Conservation (phyloP, 1,284 basidiomycete genomes). For the Garcileccinum viscosum region DNA sequence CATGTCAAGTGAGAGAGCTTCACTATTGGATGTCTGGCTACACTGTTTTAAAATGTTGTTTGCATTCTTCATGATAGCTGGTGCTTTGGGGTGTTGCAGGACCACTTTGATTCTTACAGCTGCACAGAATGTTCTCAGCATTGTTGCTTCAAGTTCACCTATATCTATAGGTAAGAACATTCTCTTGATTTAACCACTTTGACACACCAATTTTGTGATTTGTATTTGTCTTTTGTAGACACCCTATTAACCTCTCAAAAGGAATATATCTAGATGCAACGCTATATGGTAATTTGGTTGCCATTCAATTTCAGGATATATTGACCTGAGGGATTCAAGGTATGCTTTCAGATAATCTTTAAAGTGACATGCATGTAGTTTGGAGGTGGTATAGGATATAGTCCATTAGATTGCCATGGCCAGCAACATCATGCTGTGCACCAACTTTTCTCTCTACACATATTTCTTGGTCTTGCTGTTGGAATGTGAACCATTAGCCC, state of each 20-base stretch:
- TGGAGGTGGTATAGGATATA: not conserved
- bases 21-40: not conserved
- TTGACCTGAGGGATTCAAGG: conserved; percentile 8
- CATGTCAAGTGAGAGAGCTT: not conserved
- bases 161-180: not conserved
- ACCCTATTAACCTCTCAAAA: conserved; percentile 33
- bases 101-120: conserved; percentile 3
- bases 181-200: not conserved
- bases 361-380: not conserved
- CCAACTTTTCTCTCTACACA: not conserved
- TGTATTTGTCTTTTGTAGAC: conserved; percentile 29
- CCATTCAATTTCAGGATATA: conserved; percentile 18
- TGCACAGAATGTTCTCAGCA: conserved; percentile 8
- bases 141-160: conserved; percentile 13
- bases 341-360: conserved; percentile 16
- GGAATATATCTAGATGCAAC: conserved; percentile 27
- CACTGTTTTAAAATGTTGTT: not conserved
- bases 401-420: not conserved
- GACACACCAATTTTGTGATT: conserved; percentile 21
- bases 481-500: not conserved
- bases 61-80: not conserved
- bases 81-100: not conserved
- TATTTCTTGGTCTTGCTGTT: not conserved
- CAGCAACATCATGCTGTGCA: not conserved
- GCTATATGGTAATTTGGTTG: conserved; percentile 28